phyloP scores from a whole-genome alignment of 164 flowering plant species.

The Umbellularia californica region DNA sequence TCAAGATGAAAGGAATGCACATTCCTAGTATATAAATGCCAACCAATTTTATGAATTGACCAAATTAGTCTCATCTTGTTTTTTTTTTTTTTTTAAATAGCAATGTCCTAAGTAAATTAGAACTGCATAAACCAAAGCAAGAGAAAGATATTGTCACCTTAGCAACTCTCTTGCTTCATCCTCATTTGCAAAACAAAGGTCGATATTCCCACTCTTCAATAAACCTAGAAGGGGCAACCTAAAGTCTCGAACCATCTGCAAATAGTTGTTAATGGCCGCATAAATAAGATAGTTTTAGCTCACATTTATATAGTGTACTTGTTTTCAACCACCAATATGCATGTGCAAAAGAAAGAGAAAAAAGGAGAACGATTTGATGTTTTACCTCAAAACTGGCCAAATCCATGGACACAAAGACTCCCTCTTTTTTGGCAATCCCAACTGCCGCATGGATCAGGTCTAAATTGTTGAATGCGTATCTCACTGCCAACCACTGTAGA shows the following conservation, averaged over 20 bases:
- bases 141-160: conserved; percentile 34
- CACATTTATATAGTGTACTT: neutral
- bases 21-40: too few relatives aligned
- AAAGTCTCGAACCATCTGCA: conserved; percentile 87
- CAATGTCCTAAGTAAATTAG: neutral
- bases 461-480: conserved; percentile 57
- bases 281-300: neutral
- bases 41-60: too few relatives aligned
- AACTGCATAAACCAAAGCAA: conserved; percentile 6
- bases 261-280: conserved; percentile 9
- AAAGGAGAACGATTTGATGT: neutral
- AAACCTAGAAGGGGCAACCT: conserved; percentile 56
- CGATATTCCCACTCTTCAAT: conserved; percentile 74
- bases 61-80: neutral
- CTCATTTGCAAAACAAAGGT: conserved; percentile 97
- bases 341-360: neutral
- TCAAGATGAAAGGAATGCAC: too few relatives aligned
- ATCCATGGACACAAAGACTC: conserved; percentile 65
- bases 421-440: conserved; percentile 74
- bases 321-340: neutral
- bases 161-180: conserved; percentile 90
- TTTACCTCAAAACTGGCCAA: conserved; percentile 98
- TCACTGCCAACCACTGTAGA: conserved; percentile 80
- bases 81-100: too few relatives aligned
- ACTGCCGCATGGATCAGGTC: conserved; percentile 70